Evolutionary conservation across 306 rosid genomes (phyloP), one percentile per base, ranked within the genome.

Genomic region (Rosa persica): DNA sequence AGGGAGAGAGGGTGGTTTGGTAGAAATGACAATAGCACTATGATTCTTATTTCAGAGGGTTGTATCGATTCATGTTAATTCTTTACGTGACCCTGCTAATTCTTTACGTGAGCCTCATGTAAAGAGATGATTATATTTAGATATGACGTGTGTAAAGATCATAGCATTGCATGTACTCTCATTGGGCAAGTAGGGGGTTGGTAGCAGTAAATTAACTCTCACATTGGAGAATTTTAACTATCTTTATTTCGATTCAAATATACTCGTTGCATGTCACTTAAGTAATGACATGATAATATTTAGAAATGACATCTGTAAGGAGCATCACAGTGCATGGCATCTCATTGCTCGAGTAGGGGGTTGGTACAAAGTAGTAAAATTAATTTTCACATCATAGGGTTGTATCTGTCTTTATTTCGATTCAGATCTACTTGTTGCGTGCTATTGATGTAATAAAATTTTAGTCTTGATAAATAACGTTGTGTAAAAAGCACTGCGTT

Each of bases 21-120:
- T 34, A 5, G 5, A 12, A 8, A 62, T 12, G n/a, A 0, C 67
- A 13, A 30, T 34, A 2, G 1, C 42, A 62, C 61, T 6, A 20
- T 25, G 8, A 12, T 27, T 12, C 8, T 34, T 2, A 0, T 64
- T 3, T 34, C 2, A 5, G 23, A 38, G 46, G 70, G 70, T 66
- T 38, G 25, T 12, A 12, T 11, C 17, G 38, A 60, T 60, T 25
- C 3, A 73, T 0, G 12, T 39, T 8, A 22, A 39, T 4, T 2
- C 0, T 30, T 30, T 30, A 30, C 36, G 0, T 5, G n/a, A n/a
- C n/a, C n/a, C n/a, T n/a, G n/a, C n/a, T n/a, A n/a, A n/a, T n/a
- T n/a, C n/a, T n/a, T 34, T 34, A 1, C 3, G 4, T 36, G 13
- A 19, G 30, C 0, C 1, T 3, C 5, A 71, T 1, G 2, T 0